Percentiles rank a stretch among this genome's conserved stretches.
phyloP scores from a whole-genome alignment of 768 basidiomycete genomes.

The Boletus subparvulus region DNA sequence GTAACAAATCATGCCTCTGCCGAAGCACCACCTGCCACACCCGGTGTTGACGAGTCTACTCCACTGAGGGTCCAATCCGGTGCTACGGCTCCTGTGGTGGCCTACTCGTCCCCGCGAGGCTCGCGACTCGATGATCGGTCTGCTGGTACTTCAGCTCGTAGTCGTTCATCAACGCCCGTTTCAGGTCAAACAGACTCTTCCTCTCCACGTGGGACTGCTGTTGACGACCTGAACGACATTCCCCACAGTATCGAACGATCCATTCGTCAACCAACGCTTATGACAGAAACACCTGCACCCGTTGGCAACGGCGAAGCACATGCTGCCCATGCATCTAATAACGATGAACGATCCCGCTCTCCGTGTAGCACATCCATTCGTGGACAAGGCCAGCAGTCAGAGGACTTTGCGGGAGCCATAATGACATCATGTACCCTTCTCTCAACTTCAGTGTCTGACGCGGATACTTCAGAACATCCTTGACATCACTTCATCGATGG shows the following conservation, averaged over 20 bases:
- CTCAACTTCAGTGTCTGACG: conserved; percentile 28
- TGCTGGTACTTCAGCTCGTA: conserved; percentile 11
- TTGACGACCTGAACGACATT: conserved; percentile 30
- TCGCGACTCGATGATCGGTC: conserved; percentile 12
- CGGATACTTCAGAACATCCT: conserved; percentile 20
- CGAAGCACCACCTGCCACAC: conserved; percentile 15
- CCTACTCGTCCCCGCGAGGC: conserved; percentile 3
- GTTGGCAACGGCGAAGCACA: conserved; percentile 12
- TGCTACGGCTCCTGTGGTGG: conserved; percentile 3
- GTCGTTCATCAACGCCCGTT: conserved; percentile 32
- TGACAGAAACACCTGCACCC: conserved; percentile 11
- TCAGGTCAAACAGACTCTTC: conserved; percentile 38
- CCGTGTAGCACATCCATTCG: not conserved
- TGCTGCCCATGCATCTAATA: conserved; percentile 5
- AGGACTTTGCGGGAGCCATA: conserved; percentile 9
- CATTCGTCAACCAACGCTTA: conserved; percentile 13
- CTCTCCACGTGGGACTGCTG: conserved; percentile 22
- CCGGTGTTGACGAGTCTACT: conserved; percentile 4
- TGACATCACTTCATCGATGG: conserved; percentile 47
- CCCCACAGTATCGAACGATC: conserved; percentile 29
- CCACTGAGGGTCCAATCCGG: conserved; percentile 1
- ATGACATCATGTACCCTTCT: conserved; percentile 23
- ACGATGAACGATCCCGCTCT: conserved; percentile 14
- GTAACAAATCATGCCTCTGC: conserved; percentile 38
- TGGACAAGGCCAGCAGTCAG: conserved; percentile 10